Percentiles rank a stretch among this genome's conserved stretches.
Evolutionary conservation across 73 alveolate species (phyloP).

Genomic region (Symbiodinium natans): DNA sequence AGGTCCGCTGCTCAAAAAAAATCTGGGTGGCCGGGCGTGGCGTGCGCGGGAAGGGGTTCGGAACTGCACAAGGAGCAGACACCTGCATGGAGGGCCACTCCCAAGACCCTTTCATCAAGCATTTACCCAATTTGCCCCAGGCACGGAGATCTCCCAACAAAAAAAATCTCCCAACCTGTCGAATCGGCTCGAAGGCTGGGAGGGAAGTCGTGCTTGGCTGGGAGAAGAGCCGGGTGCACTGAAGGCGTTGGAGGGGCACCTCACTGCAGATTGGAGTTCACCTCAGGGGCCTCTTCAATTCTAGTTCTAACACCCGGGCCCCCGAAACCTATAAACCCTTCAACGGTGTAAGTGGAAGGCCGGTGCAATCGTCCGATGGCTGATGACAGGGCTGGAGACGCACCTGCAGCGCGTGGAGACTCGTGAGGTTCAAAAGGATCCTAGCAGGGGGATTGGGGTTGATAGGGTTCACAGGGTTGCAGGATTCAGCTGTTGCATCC

Average conservation of each 20-base stretch:
- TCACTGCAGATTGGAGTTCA: too few relatives aligned
- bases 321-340: too few relatives aligned
- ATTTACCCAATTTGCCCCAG: background rate
- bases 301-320: too few relatives aligned
- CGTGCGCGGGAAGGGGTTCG: conserved; percentile 1
- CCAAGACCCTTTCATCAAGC: background rate
- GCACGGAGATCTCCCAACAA: too few relatives aligned
- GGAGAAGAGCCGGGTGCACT: background rate
- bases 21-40: background rate
- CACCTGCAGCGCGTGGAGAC: background rate
- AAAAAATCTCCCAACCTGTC: background rate
- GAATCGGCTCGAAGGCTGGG: background rate
- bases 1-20: background rate
- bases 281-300: too few relatives aligned
- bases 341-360: too few relatives aligned
- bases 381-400: conserved; percentile 14
- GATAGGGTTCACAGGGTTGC: too few relatives aligned
- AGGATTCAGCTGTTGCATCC: too few relatives aligned
- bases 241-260: background rate
- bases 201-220: background rate
- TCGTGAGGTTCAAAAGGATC: too few relatives aligned
- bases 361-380: background rate
- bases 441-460: too few relatives aligned
- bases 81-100: background rate
- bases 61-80: background rate